phyloP scores from a whole-genome alignment of 495 filamentous ascomycete genomes.

The Tuber magnatum region DNA sequence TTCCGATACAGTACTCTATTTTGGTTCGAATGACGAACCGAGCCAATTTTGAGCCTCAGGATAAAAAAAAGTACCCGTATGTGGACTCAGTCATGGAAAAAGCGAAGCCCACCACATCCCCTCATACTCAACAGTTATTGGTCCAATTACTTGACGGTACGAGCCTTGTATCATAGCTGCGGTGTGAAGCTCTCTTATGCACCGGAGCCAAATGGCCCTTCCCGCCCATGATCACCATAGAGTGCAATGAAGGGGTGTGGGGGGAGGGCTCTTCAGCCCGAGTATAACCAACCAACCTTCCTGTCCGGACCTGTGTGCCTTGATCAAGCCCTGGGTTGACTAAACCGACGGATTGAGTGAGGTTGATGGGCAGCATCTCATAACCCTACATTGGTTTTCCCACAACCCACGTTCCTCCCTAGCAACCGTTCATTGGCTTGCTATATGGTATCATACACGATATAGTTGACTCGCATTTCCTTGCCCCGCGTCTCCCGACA shows the following conservation, averaged over 20 bases:
- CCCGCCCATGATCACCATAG: not conserved
- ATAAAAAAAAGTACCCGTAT: not conserved
- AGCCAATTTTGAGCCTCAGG: not conserved
- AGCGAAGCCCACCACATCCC: not conserved
- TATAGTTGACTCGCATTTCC: conserved; percentile 21
- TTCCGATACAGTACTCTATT: not conserved
- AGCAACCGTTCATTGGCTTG: conserved; percentile 34
- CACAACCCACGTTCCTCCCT: conserved; percentile 30
- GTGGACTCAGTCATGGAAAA: not conserved
- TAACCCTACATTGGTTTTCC: not conserved
- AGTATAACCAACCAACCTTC: not conserved
- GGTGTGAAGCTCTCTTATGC: not conserved
- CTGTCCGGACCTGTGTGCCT: not conserved
- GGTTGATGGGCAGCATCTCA: not conserved
- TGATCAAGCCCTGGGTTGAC: not conserved
- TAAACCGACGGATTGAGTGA: not conserved
- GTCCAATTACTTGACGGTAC: not conserved
- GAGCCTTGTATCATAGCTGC: not conserved
- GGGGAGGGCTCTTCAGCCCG: not conserved
- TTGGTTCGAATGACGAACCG: not conserved
- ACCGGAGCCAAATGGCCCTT: not conserved
- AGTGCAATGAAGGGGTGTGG: not conserved
- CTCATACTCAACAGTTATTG: not conserved
- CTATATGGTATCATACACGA: conserved; percentile 23
- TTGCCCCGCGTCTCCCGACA: conserved; percentile 21